Conservation (phyloP, 2,329 filamentous ascomycete species). For the Clonostachys byssicola region DNA sequence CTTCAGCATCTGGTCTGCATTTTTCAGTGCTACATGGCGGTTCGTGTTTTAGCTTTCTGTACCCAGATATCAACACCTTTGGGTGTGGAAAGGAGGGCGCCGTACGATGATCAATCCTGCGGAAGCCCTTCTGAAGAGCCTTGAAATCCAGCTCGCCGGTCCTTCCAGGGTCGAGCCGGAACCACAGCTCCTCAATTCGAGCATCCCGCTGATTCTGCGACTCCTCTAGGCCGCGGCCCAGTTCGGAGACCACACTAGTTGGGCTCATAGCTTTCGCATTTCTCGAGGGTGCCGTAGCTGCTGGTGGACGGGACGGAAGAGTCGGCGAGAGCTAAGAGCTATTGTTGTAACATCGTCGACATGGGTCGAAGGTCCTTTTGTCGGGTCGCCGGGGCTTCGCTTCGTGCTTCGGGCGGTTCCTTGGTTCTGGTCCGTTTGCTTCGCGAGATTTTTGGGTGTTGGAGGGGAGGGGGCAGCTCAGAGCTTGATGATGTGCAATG, state of each 20-base stretch:
- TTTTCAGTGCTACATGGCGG: constrained; percentile 62
- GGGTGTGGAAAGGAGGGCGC: background rate
- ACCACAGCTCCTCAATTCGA: constrained; percentile 81
- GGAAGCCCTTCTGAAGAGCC: constrained; percentile 79
- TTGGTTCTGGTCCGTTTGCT: too few relatives aligned
- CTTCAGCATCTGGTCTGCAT: constrained; percentile 81
- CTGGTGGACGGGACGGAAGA: constrained; percentile 2
- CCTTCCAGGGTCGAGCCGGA: constrained; percentile 69
- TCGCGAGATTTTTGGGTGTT: too few relatives aligned
- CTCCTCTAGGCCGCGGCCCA: constrained; percentile 67
- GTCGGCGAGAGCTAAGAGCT: background rate
- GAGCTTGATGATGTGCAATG: too few relatives aligned
- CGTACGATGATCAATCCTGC: constrained; percentile 86
- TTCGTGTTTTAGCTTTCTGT: background rate
- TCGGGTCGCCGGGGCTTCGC: too few relatives aligned
- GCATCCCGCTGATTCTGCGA: constrained; percentile 75
- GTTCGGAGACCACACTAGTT: constrained; percentile 44
- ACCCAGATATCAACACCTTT: background rate
- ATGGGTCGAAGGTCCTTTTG: background rate
- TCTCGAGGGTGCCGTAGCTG: constrained; percentile 14
- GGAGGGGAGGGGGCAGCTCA: too few relatives aligned
- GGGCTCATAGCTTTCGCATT: constrained; percentile 29
- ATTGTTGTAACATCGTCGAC: constrained; percentile 1
- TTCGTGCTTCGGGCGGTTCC: too few relatives aligned
- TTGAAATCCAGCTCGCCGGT: constrained; percentile 80